phyloP scores from a whole-genome alignment of 1,284 basidiomycete species.

The Schizophyllum commune region DNA sequence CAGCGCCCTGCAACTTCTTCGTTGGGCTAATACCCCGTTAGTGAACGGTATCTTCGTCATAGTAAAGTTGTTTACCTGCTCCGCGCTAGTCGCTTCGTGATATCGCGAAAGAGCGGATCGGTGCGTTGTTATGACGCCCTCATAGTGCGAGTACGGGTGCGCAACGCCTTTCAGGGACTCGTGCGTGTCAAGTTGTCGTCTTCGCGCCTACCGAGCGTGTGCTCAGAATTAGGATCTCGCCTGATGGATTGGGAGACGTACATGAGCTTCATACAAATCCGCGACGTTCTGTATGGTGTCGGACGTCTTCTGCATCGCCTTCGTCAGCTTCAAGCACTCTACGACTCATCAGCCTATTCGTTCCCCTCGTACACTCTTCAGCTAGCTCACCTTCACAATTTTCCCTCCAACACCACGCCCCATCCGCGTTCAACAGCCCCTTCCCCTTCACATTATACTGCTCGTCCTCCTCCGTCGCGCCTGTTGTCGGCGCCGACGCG shows the following conservation, averaged over 20 bases:
- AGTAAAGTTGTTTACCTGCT: constrained; percentile 22
- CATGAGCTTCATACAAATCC: constrained; percentile 73
- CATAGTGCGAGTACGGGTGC: constrained; percentile 64
- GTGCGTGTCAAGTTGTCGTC: constrained; percentile 64
- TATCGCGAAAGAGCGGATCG: constrained; percentile 58
- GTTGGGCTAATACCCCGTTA: constrained; percentile 33
- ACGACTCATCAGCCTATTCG: neutral
- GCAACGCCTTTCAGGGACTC: constrained; percentile 70
- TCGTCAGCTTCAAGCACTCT: constrained; percentile 73
- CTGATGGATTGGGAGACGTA: no score
- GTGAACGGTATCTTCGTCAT: constrained; percentile 6
- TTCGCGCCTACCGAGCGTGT: constrained; percentile 45
- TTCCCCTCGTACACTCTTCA: neutral
- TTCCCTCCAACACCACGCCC: constrained; percentile 85
- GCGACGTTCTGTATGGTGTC: constrained; percentile 71
- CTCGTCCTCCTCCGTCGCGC: constrained; percentile 40
- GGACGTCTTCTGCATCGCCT: constrained; percentile 69
- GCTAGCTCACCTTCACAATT: constrained; percentile 47
- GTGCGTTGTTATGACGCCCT: constrained; percentile 69
- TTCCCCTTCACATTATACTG: constrained; percentile 35
- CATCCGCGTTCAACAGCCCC: constrained; percentile 61
- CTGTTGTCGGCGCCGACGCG: constrained; percentile 38
- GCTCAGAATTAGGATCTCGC: no score
- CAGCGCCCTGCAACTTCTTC: constrained; percentile 66
- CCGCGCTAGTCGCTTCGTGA: constrained; percentile 37